Base-by-base conservation (phyloP, 805 yeast species). In the Metschnikowia kofuensis region DNA sequence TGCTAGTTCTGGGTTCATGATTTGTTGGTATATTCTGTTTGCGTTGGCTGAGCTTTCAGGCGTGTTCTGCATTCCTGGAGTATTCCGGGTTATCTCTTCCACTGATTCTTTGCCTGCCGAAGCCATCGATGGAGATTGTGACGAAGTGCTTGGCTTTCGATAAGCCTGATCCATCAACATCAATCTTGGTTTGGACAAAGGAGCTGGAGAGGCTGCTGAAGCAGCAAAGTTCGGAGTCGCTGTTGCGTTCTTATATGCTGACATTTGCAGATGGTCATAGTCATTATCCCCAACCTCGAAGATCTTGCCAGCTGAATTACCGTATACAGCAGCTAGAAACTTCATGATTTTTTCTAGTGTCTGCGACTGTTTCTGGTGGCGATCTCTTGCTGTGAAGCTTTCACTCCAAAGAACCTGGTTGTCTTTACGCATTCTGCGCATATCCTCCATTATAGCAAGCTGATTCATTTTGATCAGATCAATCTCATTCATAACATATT, bases 381-480 rank as follows among this genome's bases (percentile, higher is more conserved):
- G 80, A 64, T 92, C 97, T 46, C 97, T 76, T 6, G 92, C 85
- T 49, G 83, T 70, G 63, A 78, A 84, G 60, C 89, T 85, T 63
- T 94, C 98, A 52, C 85, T 84, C 99, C 99, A 94, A 40, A 94
- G 69, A 59, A 89, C 67, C 63, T 89, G 92, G 68, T 92, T 94
- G 63, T 94, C 98, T 51, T 84, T 84, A 50, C 90, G 78, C 35
- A 94, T 82, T 49, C 97, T 76, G 57, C 85, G 74, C 53, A 94
- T 72, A 62, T 94, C 98, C 57, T 90, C 94, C 5, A 89, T 80
- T 15, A 94, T 88, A 15, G 87, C 79, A 52, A 80, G 61, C 66
- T 94, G 99, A 60, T 88, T 87, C 58, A 78, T 74, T 63, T 87
- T 88, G 56, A 94, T 78, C 47, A 75, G 74, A 52, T 89, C 94